These are phyloP conservation scores for Pseudocercospora cruenta DNA, from an alignment of 2,329 filamentous ascomycete species.

Conservation along the genomic window DNA sequence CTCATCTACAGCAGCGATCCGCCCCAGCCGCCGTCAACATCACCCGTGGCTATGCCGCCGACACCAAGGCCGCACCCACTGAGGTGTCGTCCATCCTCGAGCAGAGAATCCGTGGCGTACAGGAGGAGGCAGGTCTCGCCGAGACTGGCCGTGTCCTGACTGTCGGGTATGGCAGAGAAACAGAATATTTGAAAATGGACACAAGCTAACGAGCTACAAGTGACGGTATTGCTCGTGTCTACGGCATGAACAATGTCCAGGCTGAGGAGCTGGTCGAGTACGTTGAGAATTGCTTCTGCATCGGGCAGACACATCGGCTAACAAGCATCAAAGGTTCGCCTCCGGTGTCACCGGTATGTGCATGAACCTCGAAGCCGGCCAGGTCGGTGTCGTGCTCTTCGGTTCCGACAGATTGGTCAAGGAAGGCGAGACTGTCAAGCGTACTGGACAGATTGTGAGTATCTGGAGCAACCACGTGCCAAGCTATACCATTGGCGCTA, in stretches of 20 bases:
- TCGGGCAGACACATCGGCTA: constrained; percentile 18
- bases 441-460: constrained; percentile 98
- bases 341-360: constrained; percentile 99
- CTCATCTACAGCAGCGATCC: constrained; percentile 73
- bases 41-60: constrained; percentile 84
- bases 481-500: constrained; percentile 15
- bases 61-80: constrained; percentile 92
- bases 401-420: constrained; percentile 99
- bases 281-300: constrained; percentile 47
- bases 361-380: constrained; percentile 99
- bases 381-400: constrained; percentile 99
- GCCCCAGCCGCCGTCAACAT: constrained; percentile 77
- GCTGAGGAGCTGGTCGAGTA: constrained; percentile 99
- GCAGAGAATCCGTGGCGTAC: constrained; percentile 97
- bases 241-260: constrained; percentile 99
- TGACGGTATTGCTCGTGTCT: constrained; percentile 99
- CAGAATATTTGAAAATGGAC: neutral
- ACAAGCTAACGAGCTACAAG: constrained; percentile 53
- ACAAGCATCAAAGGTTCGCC: constrained; percentile 73
- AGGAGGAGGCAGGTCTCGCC: constrained; percentile 93
- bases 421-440: constrained; percentile 99
- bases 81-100: constrained; percentile 99
- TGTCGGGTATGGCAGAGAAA: constrained; percentile 77
- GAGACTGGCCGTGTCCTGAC: constrained; percentile 99
- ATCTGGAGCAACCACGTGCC: neutral